A percentile compares a stretch with the other conserved stretches of the same genome.
Conservation (phyloP, 176 grass and related monocot species). For the Triticum timopheevii region DNA sequence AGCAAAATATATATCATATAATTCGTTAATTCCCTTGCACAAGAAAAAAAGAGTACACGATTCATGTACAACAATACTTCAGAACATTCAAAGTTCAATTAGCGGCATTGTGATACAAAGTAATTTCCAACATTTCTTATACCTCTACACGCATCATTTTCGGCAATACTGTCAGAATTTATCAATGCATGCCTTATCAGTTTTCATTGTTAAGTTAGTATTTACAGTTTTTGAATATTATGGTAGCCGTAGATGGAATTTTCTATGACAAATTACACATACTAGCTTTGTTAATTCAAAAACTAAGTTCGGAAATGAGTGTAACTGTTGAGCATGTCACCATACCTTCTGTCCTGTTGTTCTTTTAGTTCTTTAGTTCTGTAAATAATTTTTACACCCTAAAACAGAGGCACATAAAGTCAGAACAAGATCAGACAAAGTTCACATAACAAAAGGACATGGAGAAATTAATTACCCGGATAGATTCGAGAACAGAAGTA, state of each 20-base stretch:
- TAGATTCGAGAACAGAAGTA: slow-evolving; percentile 87
- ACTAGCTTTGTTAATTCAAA: neutral
- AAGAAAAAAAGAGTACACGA: neutral
- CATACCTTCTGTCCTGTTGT: slow-evolving; percentile 85
- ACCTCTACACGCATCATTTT: neutral
- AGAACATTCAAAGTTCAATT: neutral
- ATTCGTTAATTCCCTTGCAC: neutral
- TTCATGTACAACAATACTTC: slow-evolving; percentile 14
- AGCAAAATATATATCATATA: slow-evolving; percentile 12
- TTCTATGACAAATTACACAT: neutral
- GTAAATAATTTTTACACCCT: slow-evolving; percentile 97
- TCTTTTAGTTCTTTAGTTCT: slow-evolving; percentile 95
- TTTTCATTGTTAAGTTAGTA: neutral
- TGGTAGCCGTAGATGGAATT: neutral
- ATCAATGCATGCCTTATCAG: neutral
- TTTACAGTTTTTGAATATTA: neutral
- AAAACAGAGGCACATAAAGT: slow-evolving; percentile 16
- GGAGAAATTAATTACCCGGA: slow-evolving; percentile 52
- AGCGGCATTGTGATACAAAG: neutral
- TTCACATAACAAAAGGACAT: neutral
- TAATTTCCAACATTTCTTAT: neutral
- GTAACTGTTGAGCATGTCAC: neutral
- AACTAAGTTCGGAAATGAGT: neutral
- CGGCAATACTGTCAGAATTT: neutral
- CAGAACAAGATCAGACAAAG: slow-evolving; percentile 18